Evolutionary conservation across 1,284 basidiomycete species (phyloP), one percentile per base, ranked within the genome.

Genomic region (Fistulinella cinereoalba): DNA sequence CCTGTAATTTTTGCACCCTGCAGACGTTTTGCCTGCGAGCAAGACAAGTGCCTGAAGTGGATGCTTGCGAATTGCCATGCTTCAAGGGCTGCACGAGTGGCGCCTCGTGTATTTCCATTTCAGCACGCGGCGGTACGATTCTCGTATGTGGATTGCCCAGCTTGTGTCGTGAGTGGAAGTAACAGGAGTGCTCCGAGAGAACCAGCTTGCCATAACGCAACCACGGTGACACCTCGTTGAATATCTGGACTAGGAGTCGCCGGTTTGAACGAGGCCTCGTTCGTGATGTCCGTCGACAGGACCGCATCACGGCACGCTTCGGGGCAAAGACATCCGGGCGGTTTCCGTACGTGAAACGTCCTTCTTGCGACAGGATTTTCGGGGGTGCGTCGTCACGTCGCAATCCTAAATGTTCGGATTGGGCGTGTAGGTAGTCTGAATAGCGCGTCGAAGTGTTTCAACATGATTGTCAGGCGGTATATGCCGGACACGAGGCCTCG

Each of bases 401-500:
- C n/a, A n/a, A 3, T 45, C 46, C 53, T 54, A 37, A 24, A 18
- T 46, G 34, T 50, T 40, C 54, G 53, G 44, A 46, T 34, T 8
- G 29, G 19, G 31, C 23, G 37, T 51, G 33, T 25, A 36, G 24
- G 39, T 24, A 12, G n/a, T n/a, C n/a, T n/a, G n/a, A n/a, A n/a
- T n/a, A n/a, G n/a, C n/a, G n/a, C n/a, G n/a, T 32, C 29, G 22
- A 27, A 27, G 44, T 55, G 55, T 60, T 56, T 57, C 56, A 61
- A 56, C 19, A 5, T 10, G 23, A 12, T n/a, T n/a, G n/a, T n/a
- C n/a, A n/a, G n/a, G n/a, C n/a, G n/a, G n/a, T n/a, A n/a, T n/a
- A n/a, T n/a, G n/a, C n/a, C n/a, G 23, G n/a, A 6, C 27, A 28
- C 46, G 46, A 46, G 54, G 58, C 57, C 57, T 60, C 60, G 58